Percentiles rank a stretch among this genome's conserved stretches.
Conservation (phyloP, 2,329 filamentous ascomycete genomes). For the Periconia sp. region DNA sequence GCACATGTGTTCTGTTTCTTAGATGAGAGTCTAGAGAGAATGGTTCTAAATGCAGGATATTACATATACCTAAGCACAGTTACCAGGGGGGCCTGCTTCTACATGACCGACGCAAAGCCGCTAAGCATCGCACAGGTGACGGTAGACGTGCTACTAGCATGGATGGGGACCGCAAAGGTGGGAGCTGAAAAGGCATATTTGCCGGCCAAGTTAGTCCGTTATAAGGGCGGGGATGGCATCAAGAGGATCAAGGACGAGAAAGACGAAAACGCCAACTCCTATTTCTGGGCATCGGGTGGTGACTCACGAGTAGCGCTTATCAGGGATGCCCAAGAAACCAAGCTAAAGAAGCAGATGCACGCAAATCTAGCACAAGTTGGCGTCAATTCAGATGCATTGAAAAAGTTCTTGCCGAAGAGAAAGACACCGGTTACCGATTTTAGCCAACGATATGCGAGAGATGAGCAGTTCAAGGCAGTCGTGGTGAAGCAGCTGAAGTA, state of each 20-base stretch:
- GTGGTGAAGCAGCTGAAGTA: conserved; percentile 49
- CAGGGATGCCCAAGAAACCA: too few relatives aligned
- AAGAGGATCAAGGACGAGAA: conserved; percentile 24
- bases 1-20: conserved; percentile 55
- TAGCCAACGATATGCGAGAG: conserved; percentile 47
- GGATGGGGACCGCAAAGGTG: conserved; percentile 50
- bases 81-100: conserved; percentile 52
- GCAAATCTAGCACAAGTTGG: conserved; percentile 19
- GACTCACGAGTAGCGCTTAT: too few relatives aligned
- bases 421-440: conserved; percentile 30
- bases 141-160: conserved; percentile 50
- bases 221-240: conserved; percentile 20
- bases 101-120: conserved; percentile 27
- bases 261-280: conserved; percentile 17
- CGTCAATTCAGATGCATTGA: conserved; percentile 21
- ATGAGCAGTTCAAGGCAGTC: conserved; percentile 47
- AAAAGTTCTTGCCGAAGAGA: conserved; percentile 45
- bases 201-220: conserved; percentile 24
- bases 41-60: conserved; percentile 29
- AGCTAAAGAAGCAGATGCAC: conserved; percentile 8
- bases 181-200: conserved; percentile 12
- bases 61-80: conserved; percentile 52
- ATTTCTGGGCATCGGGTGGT: conserved; percentile 25
- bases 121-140: conserved; percentile 51
- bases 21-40: conserved; percentile 13